Percentiles rank a stretch among this genome's conserved stretches.
These are phyloP conservation scores for Yarrowia deformans DNA, from an alignment of 805 yeast genomes.

Conservation along the genomic window DNA sequence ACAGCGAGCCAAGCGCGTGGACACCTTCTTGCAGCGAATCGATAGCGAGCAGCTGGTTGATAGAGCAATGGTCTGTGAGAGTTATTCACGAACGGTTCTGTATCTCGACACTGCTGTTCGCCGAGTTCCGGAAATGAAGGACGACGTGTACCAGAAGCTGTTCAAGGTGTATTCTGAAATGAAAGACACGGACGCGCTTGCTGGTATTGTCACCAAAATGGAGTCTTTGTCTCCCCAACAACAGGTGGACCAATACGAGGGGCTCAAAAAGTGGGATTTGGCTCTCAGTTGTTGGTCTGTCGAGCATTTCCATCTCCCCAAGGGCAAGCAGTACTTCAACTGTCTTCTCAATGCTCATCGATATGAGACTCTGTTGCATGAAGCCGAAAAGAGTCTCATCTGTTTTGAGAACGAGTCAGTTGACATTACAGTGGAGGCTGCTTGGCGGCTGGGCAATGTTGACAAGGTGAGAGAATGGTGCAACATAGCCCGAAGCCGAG, in stretches of 20 bases:
- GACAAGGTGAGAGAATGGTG: constrained; percentile 66
- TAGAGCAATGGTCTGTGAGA: constrained; percentile 80
- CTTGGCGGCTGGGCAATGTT: constrained; percentile 68
- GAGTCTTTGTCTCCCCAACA: constrained; percentile 69
- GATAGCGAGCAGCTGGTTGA: constrained; percentile 76
- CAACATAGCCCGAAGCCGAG: constrained; percentile 47
- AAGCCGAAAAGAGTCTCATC: constrained; percentile 53
- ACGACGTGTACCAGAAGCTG: constrained; percentile 48
- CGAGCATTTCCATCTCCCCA: constrained; percentile 49
- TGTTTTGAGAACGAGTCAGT: constrained; percentile 49
- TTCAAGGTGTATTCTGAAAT: constrained; percentile 84
- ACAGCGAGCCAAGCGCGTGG: constrained; percentile 44
- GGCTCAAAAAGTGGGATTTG: constrained; percentile 83
- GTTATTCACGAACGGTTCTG: constrained; percentile 85
- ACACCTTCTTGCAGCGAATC: constrained; percentile 58
- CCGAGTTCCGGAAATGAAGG: constrained; percentile 35
- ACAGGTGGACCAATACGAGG: constrained; percentile 79
- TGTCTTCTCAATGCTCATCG: constrained; percentile 80
- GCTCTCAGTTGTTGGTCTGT: constrained; percentile 86
- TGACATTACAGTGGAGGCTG: constrained; percentile 72
- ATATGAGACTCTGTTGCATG: constrained; percentile 67
- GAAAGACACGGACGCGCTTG: constrained; percentile 88
- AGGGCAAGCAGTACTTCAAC: constrained; percentile 61
- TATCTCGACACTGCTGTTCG: constrained; percentile 64
- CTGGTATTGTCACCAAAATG: constrained; percentile 80